Evolutionary conservation across 176 grass and related monocot genomes (phyloP).

Genomic region (Hyparrhenia diplandra): DNA sequence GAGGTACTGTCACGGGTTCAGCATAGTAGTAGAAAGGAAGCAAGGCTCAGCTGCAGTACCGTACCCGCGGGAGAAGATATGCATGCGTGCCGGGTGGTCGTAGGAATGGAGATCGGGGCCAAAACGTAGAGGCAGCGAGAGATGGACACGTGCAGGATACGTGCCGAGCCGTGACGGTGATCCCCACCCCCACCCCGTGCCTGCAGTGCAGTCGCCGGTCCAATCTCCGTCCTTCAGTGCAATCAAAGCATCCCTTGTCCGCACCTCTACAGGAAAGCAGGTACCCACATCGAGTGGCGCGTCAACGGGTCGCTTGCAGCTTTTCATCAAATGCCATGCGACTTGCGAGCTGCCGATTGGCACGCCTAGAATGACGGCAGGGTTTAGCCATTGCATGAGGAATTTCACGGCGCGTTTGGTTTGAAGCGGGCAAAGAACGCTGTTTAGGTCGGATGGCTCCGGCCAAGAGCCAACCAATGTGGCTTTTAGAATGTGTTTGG

Average conservation of each 20-base stretch:
- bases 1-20: too few species aligned
- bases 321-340: too few species aligned
- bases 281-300: too few species aligned
- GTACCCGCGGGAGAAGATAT: neutral
- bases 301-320: neutral
- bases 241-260: neutral
- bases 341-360: neutral
- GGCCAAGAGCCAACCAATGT: too few species aligned
- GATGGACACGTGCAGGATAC: slow-evolving; percentile 25
- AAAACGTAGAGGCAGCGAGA: neutral
- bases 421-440: too few species aligned
- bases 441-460: too few species aligned
- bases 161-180: slow-evolving; percentile 21
- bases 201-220: neutral
- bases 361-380: neutral
- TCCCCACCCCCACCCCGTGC: neutral
- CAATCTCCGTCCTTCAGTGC: neutral
- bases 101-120: neutral
- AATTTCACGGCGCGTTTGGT: too few species aligned
- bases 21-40: too few species aligned
- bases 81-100: neutral
- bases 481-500: too few species aligned
- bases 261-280: neutral
- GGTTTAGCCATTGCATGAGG: too few species aligned
- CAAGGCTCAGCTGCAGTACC: too few species aligned